A percentile compares a stretch with the other conserved stretches of the same genome.
Evolutionary conservation across 106 monocot genomes (phyloP).

Genomic region (Dendrobium nobile): DNA sequence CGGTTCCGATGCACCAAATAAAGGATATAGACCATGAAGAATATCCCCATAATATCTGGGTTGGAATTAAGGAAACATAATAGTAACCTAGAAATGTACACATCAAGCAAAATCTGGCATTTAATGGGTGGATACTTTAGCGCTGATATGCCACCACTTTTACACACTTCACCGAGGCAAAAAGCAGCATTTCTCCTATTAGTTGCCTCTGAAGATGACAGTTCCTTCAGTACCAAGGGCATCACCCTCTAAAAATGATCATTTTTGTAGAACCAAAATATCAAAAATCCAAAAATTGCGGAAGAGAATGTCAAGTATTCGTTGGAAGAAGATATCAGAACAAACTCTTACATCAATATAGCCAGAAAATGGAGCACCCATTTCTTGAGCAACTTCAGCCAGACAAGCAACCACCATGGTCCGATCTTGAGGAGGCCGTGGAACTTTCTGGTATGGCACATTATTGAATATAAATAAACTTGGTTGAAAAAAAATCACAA

Average conservation of each 20-base stretch:
- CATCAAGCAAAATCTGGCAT: not conserved
- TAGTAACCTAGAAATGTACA: not conserved
- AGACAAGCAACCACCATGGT: constrained; percentile 98
- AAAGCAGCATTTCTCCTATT: constrained; percentile 99
- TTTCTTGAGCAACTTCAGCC: constrained; percentile 95
- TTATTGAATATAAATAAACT: not conserved
- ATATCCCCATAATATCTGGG: constrained; percentile 85
- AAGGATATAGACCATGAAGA: constrained; percentile 69
- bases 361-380: constrained; percentile 81
- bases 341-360: constrained; percentile 71
- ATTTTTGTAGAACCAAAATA: not conserved
- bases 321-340: not conserved
- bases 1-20: constrained; percentile 74
- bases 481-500: constrained; percentile 1
- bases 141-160: constrained; percentile 63
- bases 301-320: not conserved
- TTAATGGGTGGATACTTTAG: constrained; percentile 66
- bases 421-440: constrained; percentile 68
- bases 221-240: constrained; percentile 93
- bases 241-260: constrained; percentile 59
- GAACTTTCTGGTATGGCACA: constrained; percentile 55
- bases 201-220: constrained; percentile 73
- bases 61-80: constrained; percentile 18
- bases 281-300: not conserved
- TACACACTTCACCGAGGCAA: constrained; percentile 91